phyloP scores from a whole-genome alignment of 495 filamentous ascomycete species.

The Neurospora discreta region DNA sequence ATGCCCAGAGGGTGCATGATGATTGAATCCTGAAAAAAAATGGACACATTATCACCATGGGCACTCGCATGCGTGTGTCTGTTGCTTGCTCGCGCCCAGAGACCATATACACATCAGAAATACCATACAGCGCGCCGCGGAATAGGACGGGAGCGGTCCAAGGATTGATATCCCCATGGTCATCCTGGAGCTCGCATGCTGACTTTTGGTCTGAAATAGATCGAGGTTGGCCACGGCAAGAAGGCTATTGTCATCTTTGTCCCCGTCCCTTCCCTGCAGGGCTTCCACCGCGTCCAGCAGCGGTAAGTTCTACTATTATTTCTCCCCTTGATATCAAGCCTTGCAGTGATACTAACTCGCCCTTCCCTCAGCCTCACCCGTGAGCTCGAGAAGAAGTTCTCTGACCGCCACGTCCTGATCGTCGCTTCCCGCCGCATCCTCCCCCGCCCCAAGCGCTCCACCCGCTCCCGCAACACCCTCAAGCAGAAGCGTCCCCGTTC shows the following conservation, averaged over 20 bases:
- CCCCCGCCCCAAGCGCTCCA: constrained; percentile 90
- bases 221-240: constrained; percentile 99
- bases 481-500: constrained; percentile 98
- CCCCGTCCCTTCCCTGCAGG: constrained; percentile 88
- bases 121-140: constrained; percentile 29
- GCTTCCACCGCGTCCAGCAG: constrained; percentile 98
- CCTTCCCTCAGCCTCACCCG: constrained; percentile 68
- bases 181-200: constrained; percentile 52
- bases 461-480: constrained; percentile 81
- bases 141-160: constrained; percentile 66
- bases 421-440: constrained; percentile 97
- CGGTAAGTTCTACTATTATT: constrained; percentile 64
- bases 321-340: neutral
- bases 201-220: constrained; percentile 62
- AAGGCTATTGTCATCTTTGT: constrained; percentile 99
- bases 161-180: constrained; percentile 28
- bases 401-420: constrained; percentile 98
- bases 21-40: neutral
- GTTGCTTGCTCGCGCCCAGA: constrained; percentile 6
- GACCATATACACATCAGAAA: constrained; percentile 20
- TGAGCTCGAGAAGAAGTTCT: constrained; percentile 99
- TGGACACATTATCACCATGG: neutral
- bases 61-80: constrained; percentile 4
- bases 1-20: neutral
- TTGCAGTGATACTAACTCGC: constrained; percentile 12